Percentiles rank a stretch among this genome's conserved stretches.
phyloP scores from a whole-genome alignment of 306 rosid genomes.

The Acacia acuminata region DNA sequence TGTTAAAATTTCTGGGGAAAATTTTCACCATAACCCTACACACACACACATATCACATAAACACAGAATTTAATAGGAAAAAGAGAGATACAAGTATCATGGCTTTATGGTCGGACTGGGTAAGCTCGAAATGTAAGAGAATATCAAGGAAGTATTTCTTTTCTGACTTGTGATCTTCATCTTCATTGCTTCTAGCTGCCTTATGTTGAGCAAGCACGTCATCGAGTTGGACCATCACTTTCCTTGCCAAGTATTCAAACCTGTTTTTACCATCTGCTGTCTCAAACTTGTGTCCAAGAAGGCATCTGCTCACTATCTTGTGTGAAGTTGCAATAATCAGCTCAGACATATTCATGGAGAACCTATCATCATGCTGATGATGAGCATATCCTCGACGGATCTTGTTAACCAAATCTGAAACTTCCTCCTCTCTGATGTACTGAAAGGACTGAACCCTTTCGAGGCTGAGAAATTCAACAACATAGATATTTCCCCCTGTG shows the following conservation, averaged over 20 bases:
- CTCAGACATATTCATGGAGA: constrained; percentile 22
- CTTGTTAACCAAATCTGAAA: background rate
- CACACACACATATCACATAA: too few species aligned
- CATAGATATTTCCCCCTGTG: too few species aligned
- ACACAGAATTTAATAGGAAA: background rate
- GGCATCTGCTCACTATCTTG: too few species aligned
- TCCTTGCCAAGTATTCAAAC: too few species aligned
- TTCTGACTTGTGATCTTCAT: background rate
- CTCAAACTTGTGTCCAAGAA: too few species aligned
- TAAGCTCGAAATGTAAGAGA: constrained; percentile 27
- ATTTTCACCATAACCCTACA: too few species aligned
- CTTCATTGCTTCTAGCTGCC: background rate
- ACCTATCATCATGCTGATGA: background rate
- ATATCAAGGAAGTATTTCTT: constrained; percentile 35
- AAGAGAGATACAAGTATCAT: constrained; percentile 9
- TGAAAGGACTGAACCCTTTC: background rate
- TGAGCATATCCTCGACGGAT: background rate
- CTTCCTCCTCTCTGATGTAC: constrained; percentile 31
- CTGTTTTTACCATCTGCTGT: too few species aligned
- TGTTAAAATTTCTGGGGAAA: too few species aligned
- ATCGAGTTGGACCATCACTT: constrained; percentile 5
- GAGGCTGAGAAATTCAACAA: too few species aligned
- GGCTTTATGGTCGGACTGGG: constrained; percentile 28
- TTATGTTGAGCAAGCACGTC: constrained; percentile 31
- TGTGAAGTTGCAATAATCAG: constrained; percentile 31